A percentile compares a stretch with the other conserved stretches of the same genome.
Evolutionary conservation across 225 moss, liverwort and hornwort species (phyloP).

Genomic region (Takakia lepidozioides): DNA sequence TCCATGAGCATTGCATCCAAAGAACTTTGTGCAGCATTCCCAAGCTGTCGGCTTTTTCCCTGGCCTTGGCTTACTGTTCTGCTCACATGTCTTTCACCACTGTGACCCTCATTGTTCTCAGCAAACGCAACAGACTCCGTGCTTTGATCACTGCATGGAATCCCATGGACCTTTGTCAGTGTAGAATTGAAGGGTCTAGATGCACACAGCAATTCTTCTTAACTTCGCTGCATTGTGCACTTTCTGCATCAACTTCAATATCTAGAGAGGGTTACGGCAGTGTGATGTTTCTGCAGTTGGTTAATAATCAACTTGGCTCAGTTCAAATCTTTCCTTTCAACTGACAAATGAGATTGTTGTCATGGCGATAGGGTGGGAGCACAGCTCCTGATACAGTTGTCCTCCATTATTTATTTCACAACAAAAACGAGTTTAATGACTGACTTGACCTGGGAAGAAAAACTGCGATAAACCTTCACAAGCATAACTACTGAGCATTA

Average conservation of each 20-base stretch:
- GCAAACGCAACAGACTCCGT: conserved; percentile 12
- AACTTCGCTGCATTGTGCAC: background rate
- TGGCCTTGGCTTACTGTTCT: conserved; percentile 2
- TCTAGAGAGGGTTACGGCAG: too few relatives aligned
- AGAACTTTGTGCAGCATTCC: conserved; percentile 20
- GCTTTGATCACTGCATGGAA: conserved; percentile 13
- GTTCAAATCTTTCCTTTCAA: too few relatives aligned
- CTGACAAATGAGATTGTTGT: too few relatives aligned
- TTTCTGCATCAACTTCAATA: background rate
- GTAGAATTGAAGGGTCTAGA: background rate
- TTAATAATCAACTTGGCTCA: too few relatives aligned
- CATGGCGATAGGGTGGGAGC: too few relatives aligned
- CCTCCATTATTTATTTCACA: background rate
- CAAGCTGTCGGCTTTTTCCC: background rate
- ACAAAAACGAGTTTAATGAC: background rate
- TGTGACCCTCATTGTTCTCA: conserved; percentile 1
- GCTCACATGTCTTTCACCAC: background rate
- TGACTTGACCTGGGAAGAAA: background rate
- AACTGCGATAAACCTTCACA: background rate
- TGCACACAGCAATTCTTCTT: background rate
- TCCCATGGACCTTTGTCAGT: background rate
- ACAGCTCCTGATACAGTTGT: background rate
- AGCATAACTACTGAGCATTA: too few relatives aligned
- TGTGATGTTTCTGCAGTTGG: too few relatives aligned
- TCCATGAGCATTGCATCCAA: conserved; percentile 36